A percentile compares a stretch with the other conserved stretches of the same genome.
These are phyloP conservation scores for Jimgerdemannia flammicorona DNA, from an alignment of 192 early-diverging fungal species.

Conservation along the genomic window DNA sequence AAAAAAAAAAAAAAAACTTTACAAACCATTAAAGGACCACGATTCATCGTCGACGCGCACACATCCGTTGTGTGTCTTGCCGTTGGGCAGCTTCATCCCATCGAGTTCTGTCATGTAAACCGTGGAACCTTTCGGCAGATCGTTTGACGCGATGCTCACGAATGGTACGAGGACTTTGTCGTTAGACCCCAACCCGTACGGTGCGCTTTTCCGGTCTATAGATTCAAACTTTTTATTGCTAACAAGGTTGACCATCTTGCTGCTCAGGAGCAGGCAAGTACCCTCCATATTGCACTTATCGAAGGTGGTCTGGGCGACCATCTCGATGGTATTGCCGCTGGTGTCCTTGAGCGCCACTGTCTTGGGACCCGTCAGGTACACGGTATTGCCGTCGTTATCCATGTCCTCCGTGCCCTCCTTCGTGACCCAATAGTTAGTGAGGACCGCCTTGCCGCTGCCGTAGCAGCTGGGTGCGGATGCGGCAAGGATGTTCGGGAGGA, in stretches of 20 bases:
- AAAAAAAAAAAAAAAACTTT: too few species aligned
- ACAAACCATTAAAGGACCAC: conserved; percentile 15
- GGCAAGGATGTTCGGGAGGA: too few species aligned
- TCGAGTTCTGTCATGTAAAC: conserved; percentile 30
- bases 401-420: conserved; percentile 32
- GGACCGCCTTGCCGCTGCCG: neutral
- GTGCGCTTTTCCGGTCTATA: conserved; percentile 17
- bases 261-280: conserved; percentile 27
- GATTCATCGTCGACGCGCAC: conserved; percentile 35
- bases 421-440: conserved; percentile 33
- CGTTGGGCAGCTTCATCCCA: conserved; percentile 26
- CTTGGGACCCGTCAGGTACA: conserved; percentile 12
- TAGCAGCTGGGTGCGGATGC: conserved; percentile 8
- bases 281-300: conserved; percentile 36
- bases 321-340: conserved; percentile 19
- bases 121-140: conserved; percentile 25
- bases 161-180: conserved; percentile 28
- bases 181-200: conserved; percentile 18
- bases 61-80: conserved; percentile 40
- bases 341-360: conserved; percentile 9
- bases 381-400: conserved; percentile 21
- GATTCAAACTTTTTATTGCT: conserved; percentile 8
- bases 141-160: conserved; percentile 35
- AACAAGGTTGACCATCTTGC: conserved; percentile 26
- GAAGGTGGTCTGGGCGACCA: conserved; percentile 22